Conservation (phyloP, 177 flowering plant species). For the Vitis hybrid region DNA sequence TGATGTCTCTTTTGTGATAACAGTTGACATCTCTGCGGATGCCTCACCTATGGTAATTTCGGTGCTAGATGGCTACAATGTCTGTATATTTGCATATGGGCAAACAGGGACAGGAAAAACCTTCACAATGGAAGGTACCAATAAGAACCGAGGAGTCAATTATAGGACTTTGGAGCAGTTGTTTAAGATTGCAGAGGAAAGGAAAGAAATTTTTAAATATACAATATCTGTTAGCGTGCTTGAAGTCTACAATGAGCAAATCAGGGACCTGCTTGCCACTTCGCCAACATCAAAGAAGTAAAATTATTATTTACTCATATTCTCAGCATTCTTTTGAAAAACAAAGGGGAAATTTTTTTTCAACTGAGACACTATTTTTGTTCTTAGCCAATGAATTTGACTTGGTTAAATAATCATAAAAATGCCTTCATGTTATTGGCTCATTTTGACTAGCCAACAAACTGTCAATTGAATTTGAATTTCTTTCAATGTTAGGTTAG, state of each 20-base stretch:
- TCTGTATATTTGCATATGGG: constrained; percentile 97
- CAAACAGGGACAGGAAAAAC: constrained; percentile 99
- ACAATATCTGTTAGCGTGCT: constrained; percentile 88
- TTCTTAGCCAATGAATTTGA: no score
- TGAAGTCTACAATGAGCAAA: constrained; percentile 97
- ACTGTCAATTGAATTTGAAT: not conserved
- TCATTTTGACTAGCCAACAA: not conserved
- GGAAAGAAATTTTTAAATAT: constrained; percentile 64
- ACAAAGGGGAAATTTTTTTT: no score
- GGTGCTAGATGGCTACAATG: constrained; percentile 95
- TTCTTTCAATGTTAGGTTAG: constrained; percentile 54
- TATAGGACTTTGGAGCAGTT: constrained; percentile 84
- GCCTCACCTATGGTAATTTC: constrained; percentile 88
- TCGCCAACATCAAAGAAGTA: constrained; percentile 79
- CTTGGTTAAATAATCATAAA: no score
- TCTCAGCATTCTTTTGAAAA: no score
- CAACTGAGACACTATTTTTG: no score
- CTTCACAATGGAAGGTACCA: constrained; percentile 96
- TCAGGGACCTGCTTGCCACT: constrained; percentile 78
- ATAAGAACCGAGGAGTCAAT: constrained; percentile 83
- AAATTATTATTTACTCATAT: not conserved
- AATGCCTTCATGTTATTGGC: no score
- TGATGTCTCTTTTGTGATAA: constrained; percentile 5
- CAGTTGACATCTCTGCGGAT: constrained; percentile 91
- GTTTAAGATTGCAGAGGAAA: constrained; percentile 64